Conservation (phyloP, 345 rosid species). For the Hibiscus tridactylites region DNA sequence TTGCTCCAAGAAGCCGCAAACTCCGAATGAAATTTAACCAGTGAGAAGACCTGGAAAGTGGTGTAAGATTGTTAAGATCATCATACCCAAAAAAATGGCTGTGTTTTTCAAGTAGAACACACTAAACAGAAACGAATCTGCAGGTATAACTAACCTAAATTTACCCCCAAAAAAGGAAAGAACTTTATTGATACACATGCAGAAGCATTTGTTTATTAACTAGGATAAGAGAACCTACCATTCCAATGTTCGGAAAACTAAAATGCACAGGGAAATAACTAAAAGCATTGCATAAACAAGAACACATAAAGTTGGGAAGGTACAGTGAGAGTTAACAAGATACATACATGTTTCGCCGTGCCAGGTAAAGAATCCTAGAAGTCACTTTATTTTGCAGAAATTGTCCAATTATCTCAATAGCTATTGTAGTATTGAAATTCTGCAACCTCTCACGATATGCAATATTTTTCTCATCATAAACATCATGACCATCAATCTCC, state of each 20-base stretch:
- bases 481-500: constrained; percentile 58
- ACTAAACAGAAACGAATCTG: not conserved
- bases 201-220: not conserved
- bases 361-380: constrained; percentile 69
- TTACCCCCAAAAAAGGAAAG: not conserved
- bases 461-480: constrained; percentile 37
- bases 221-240: not conserved
- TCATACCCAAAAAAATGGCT: not conserved
- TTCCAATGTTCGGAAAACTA: constrained; percentile 3
- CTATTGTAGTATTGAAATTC: constrained; percentile 54
- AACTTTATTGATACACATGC: not conserved
- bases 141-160: not conserved
- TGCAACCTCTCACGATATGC: constrained; percentile 49
- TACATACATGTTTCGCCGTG: constrained; percentile 62
- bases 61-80: constrained; percentile 5
- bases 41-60: constrained; percentile 41
- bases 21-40: constrained; percentile 65
- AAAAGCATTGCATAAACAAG: not conserved
- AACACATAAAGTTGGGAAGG: constrained; percentile 2
- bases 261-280: constrained; percentile 1
- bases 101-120: not conserved
- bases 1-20: constrained; percentile 44
- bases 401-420: constrained; percentile 65
- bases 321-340: not conserved
- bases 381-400: constrained; percentile 59